Percentiles rank a stretch among this genome's conserved stretches.
phyloP scores from a whole-genome alignment of 208 protist genomes.

The Herpetomonas tarakana region DNA sequence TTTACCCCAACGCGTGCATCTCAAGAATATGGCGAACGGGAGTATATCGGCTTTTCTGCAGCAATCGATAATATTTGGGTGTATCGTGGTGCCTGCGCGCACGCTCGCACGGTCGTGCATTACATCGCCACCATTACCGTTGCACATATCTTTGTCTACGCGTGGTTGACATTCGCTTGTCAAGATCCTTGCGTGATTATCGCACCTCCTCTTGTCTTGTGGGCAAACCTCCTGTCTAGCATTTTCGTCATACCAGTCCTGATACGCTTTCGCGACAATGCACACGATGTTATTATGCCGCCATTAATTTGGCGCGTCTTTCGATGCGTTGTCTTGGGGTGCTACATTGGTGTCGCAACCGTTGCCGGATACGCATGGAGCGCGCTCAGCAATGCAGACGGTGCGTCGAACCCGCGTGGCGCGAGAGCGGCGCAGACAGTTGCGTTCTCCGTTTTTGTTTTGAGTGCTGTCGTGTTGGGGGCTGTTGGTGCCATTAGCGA shows the following conservation, averaged over 20 bases:
- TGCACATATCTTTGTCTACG: too few species aligned
- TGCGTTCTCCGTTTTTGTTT: constrained; percentile 91
- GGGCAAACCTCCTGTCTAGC: constrained; percentile 99
- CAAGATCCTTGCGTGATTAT: constrained; percentile 90
- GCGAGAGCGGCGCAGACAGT: constrained; percentile 79
- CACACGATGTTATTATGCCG: constrained; percentile 90
- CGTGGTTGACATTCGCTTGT: too few species aligned
- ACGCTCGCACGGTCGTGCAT: too few species aligned
- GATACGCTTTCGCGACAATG: constrained; percentile 91
- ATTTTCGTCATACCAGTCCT: constrained; percentile 97
- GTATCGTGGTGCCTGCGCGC: too few species aligned
- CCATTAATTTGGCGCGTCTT: constrained; percentile 85
- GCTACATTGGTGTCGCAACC: constrained; percentile 84
- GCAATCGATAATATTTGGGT: too few species aligned
- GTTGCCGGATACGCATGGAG: constrained; percentile 81
- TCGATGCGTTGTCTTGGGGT: constrained; percentile 79
- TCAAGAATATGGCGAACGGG: too few species aligned
- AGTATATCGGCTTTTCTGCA: too few species aligned
- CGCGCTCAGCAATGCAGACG: constrained; percentile 68
- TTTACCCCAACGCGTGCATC: too few species aligned
- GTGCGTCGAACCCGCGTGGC: constrained; percentile 51
- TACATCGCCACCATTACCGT: constrained; percentile 97
- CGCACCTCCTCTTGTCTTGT: constrained; percentile 96
- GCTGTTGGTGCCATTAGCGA: constrained; percentile 94
- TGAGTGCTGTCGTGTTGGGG: constrained; percentile 96